A percentile compares a stretch with the other conserved stretches of the same genome.
Evolutionary conservation across 2,329 filamentous ascomycete species (phyloP).

Genomic region (Magnaporthiopsis incrustans): DNA sequence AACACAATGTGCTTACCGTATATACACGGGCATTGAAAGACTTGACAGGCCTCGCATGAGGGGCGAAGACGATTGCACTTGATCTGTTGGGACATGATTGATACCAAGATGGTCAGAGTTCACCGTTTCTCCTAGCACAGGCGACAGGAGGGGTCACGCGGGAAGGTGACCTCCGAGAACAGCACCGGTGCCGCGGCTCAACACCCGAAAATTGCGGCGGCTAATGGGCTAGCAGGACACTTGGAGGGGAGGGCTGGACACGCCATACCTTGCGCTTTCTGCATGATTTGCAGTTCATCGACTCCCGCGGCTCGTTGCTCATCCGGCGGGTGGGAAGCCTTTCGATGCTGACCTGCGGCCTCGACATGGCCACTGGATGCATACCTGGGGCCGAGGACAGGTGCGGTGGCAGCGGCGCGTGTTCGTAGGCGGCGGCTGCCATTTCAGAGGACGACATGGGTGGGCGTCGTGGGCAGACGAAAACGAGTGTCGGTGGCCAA

Average conservation of each 20-base stretch:
- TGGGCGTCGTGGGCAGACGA: background rate
- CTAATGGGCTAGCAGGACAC: background rate
- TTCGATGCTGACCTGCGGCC: slow-evolving; percentile 75
- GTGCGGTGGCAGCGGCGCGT: slow-evolving; percentile 33
- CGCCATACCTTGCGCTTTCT: slow-evolving; percentile 76
- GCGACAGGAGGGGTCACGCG: slow-evolving; percentile 1
- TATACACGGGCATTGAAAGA: slow-evolving; percentile 81
- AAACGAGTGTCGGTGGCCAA: slow-evolving; percentile 3
- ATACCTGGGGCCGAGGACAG: slow-evolving; percentile 23
- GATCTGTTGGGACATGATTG: slow-evolving; percentile 47
- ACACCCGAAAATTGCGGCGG: no score
- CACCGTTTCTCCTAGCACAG: no score
- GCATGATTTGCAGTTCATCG: slow-evolving; percentile 95
- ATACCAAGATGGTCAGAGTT: no score
- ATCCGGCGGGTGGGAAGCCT: slow-evolving; percentile 63
- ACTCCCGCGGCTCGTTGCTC: slow-evolving; percentile 72
- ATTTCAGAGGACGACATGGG: slow-evolving; percentile 20
- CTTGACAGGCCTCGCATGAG: slow-evolving; percentile 80
- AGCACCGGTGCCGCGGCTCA: no score
- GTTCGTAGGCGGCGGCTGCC: slow-evolving; percentile 31
- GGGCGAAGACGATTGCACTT: slow-evolving; percentile 84
- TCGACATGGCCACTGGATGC: slow-evolving; percentile 52
- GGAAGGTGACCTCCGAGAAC: no score
- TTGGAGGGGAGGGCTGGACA: background rate
- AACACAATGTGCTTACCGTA: slow-evolving; percentile 56